phyloP scores from a whole-genome alignment of 2,329 filamentous ascomycete species.

The Calycina marina region DNA sequence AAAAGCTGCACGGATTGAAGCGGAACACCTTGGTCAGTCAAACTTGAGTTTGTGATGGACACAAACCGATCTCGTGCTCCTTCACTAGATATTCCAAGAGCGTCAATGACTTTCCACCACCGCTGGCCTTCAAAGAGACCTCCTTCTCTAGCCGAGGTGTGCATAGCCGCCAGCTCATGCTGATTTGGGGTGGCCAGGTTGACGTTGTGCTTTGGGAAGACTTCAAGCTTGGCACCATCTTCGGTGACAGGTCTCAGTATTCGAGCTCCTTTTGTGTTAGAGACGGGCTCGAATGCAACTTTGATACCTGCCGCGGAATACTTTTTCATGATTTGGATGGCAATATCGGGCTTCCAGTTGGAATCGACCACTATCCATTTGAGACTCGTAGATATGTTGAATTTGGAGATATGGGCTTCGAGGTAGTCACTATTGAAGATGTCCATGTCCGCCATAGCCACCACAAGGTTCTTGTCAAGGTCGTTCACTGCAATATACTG shows the following conservation, averaged over 20 bases:
- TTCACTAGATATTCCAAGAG: slow-evolving; percentile 56
- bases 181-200: slow-evolving; percentile 72
- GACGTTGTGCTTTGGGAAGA: slow-evolving; percentile 49
- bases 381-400: slow-evolving; percentile 3
- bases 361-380: slow-evolving; percentile 74
- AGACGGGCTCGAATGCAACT: slow-evolving; percentile 82
- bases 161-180: slow-evolving; percentile 69
- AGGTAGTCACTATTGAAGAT: slow-evolving; percentile 22
- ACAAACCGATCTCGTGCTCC: slow-evolving; percentile 60
- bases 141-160: slow-evolving; percentile 49
- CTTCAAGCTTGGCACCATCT: slow-evolving; percentile 4
- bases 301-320: slow-evolving; percentile 39
- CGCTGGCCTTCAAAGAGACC: slow-evolving; percentile 52
- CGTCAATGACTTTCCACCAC: slow-evolving; percentile 74
- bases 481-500: slow-evolving; percentile 91
- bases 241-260: slow-evolving; percentile 30
- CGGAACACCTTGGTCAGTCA: slow-evolving; percentile 71
- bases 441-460: slow-evolving; percentile 90
- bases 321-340: slow-evolving; percentile 53
- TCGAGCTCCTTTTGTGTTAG: slow-evolving; percentile 60
- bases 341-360: slow-evolving; percentile 60
- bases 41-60: slow-evolving; percentile 44
- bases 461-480: slow-evolving; percentile 62
- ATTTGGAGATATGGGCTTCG: background rate
- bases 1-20: slow-evolving; percentile 73